phyloP scores from a whole-genome alignment of 1,139 yeast species.

The Debaryomycetaceae sp. region DNA sequence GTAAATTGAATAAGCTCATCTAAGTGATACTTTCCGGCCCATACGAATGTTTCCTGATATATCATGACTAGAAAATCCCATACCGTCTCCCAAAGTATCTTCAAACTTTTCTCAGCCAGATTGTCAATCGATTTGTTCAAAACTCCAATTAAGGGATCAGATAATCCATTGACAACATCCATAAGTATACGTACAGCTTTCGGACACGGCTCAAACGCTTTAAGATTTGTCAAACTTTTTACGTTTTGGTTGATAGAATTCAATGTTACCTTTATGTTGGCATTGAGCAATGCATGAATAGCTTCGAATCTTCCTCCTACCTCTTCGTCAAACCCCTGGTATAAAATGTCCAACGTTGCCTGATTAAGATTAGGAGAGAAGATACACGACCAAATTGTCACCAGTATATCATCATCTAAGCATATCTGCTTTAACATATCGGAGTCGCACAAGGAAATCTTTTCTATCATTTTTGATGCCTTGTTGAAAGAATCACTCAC shows the following conservation, averaged over 20 bases:
- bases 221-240: slow-evolving; percentile 41
- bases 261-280: slow-evolving; percentile 42
- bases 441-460: slow-evolving; percentile 40
- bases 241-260: slow-evolving; percentile 48
- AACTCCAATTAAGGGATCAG: slow-evolving; percentile 63
- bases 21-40: slow-evolving; percentile 67
- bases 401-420: slow-evolving; percentile 22
- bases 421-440: slow-evolving; percentile 34
- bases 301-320: slow-evolving; percentile 69
- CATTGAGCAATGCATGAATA: slow-evolving; percentile 49
- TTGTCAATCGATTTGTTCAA: slow-evolving; percentile 14
- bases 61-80: slow-evolving; percentile 75
- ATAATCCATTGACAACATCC: slow-evolving; percentile 65
- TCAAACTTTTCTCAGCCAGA: slow-evolving; percentile 5
- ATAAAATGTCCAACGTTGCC: slow-evolving; percentile 66
- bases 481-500: slow-evolving; percentile 19
- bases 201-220: slow-evolving; percentile 70
- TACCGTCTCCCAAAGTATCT: slow-evolving; percentile 57
- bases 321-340: slow-evolving; percentile 66
- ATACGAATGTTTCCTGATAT: slow-evolving; percentile 61
- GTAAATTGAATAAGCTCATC: slow-evolving; percentile 72
- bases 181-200: slow-evolving; percentile 69
- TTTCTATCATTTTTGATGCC: slow-evolving; percentile 28
- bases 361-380: slow-evolving; percentile 62
- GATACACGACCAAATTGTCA: slow-evolving; percentile 68